phyloP scores from a whole-genome alignment of 306 rosid genomes.

The Pterocarpus santalinus region DNA sequence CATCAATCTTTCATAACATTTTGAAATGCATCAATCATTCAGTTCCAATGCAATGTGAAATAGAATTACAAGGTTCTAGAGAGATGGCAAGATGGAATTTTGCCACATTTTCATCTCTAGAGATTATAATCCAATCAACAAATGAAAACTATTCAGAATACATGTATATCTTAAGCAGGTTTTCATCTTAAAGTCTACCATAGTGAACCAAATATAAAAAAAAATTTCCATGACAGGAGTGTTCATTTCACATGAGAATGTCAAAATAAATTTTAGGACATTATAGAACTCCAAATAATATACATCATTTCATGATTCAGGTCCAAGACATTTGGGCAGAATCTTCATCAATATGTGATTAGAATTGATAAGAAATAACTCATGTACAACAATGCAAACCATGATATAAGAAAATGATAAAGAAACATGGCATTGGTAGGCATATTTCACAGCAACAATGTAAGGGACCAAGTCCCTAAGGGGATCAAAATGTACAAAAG shows the following conservation, averaged over 20 bases:
- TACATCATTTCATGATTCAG: slow-evolving; percentile 35
- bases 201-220: neutral
- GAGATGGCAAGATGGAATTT: slow-evolving; percentile 1
- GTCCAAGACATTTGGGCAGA: slow-evolving; percentile 21
- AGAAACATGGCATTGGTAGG: slow-evolving; percentile 21
- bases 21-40: neutral
- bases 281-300: slow-evolving; percentile 26
- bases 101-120: slow-evolving; percentile 21
- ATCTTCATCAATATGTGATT: slow-evolving; percentile 11
- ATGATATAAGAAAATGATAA: slow-evolving; percentile 17
- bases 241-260: slow-evolving; percentile 27
- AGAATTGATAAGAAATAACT: neutral
- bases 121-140: slow-evolving; percentile 25
- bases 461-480: too few species aligned
- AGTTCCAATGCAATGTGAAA: slow-evolving; percentile 13
- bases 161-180: slow-evolving; percentile 24
- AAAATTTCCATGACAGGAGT: neutral
- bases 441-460: neutral
- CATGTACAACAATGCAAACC: slow-evolving; percentile 31
- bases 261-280: slow-evolving; percentile 19
- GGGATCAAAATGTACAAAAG: too few species aligned
- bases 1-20: slow-evolving; percentile 16
- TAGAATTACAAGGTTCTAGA: neutral
- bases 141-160: slow-evolving; percentile 19
- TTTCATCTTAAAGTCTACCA: slow-evolving; percentile 3